These are phyloP conservation scores for Nitzschia sp. DNA, from an alignment of 108 stramenopile species.

Conservation along the genomic window DNA sequence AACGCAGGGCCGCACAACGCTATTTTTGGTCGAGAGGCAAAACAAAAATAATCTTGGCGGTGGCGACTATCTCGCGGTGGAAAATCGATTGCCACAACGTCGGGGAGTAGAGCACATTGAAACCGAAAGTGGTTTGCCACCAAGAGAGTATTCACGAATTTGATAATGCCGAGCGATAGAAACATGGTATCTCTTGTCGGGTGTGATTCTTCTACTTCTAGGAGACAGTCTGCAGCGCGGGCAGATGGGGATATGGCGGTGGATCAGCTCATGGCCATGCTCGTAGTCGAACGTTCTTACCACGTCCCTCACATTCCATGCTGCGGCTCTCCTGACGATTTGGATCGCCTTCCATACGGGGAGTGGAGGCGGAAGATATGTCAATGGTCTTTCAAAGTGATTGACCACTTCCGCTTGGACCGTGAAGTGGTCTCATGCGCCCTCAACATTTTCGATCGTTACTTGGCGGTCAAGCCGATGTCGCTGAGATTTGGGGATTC, in stretches of 20 bases:
- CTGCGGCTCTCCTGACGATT: background rate
- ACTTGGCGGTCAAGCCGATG: constrained; percentile 13
- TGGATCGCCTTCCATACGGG: constrained; percentile 29
- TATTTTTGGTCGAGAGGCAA: too few species aligned
- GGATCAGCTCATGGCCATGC: constrained; percentile 34
- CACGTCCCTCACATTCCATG: constrained; percentile 22
- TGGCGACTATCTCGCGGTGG: too few species aligned
- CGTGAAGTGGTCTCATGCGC: constrained; percentile 73
- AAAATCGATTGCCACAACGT: too few species aligned
- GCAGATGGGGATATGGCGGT: constrained; percentile 11
- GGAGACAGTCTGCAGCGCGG: background rate
- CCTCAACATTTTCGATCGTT: constrained; percentile 80
- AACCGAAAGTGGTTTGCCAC: too few species aligned
- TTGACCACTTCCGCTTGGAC: constrained; percentile 81
- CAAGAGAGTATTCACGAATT: too few species aligned
- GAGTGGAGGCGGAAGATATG: constrained; percentile 77
- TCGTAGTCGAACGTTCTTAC: constrained; percentile 29
- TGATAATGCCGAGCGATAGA: background rate
- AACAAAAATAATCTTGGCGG: too few species aligned
- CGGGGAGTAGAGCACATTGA: too few species aligned
- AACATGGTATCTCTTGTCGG: constrained; percentile 18
- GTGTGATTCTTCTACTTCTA: background rate
- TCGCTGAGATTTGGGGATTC: background rate
- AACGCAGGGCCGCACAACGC: too few species aligned
- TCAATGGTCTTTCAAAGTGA: constrained; percentile 84